phyloP scores from a whole-genome alignment of 2,329 filamentous ascomycete species.

The Pseudopithomyces maydicus region DNA sequence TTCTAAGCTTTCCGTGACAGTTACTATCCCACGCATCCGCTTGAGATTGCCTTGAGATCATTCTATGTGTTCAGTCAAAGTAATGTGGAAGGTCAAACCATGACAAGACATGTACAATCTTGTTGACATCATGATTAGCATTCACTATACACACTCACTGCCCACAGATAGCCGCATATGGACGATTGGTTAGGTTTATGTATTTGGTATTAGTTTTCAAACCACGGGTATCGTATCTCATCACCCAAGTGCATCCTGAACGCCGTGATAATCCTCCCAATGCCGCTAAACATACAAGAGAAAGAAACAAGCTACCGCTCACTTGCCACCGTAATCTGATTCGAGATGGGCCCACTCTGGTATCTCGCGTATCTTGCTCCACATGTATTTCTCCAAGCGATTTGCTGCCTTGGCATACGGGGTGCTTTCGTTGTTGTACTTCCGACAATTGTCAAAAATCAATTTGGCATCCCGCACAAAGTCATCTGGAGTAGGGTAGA shows the following conservation, averaged over 20 bases:
- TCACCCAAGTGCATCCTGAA: neutral
- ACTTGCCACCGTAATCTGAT: constrained; percentile 5
- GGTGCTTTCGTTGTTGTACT: constrained; percentile 95
- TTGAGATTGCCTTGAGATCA: too few relatives aligned
- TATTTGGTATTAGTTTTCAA: neutral
- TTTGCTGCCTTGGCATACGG: constrained; percentile 95
- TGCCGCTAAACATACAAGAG: constrained; percentile 5
- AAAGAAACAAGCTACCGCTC: neutral
- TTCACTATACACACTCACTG: too few relatives aligned
- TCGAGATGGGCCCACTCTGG: constrained; percentile 73
- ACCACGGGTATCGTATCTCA: neutral
- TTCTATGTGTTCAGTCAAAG: too few relatives aligned
- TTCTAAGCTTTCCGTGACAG: neutral
- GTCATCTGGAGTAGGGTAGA: constrained; percentile 89
- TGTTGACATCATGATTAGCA: too few relatives aligned
- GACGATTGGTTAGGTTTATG: too few relatives aligned
- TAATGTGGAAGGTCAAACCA: too few relatives aligned
- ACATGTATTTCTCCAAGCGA: constrained; percentile 94
- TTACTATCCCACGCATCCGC: too few relatives aligned
- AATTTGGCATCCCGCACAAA: constrained; percentile 88
- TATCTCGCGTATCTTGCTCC: constrained; percentile 86
- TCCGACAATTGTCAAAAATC: constrained; percentile 91
- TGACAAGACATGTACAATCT: too few relatives aligned
- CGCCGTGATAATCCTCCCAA: constrained; percentile 1
- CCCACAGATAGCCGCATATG: too few relatives aligned